phyloP scores from a whole-genome alignment of 805 yeast genomes.

The Millerago galiae region DNA sequence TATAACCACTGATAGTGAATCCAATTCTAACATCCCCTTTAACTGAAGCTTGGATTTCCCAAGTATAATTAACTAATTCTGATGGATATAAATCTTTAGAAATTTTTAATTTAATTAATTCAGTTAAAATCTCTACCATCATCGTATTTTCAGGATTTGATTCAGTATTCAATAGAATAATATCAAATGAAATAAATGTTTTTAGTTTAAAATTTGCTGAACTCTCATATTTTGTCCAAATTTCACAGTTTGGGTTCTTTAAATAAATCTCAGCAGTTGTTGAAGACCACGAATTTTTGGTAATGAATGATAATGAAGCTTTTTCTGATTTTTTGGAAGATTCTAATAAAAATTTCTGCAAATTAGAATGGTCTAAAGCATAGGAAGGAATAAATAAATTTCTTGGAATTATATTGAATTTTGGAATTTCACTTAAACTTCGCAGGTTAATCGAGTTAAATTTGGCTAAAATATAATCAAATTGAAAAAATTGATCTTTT shows the following conservation, averaged over 20 bases:
- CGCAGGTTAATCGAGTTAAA: conserved; percentile 6
- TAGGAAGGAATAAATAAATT: conserved; percentile 33
- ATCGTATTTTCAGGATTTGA: conserved; percentile 36
- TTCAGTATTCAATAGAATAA: conserved; percentile 27
- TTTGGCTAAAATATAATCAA: conserved; percentile 28
- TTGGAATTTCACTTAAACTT: conserved; percentile 6
- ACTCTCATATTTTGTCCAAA: conserved; percentile 45
- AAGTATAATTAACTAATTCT: conserved; percentile 47
- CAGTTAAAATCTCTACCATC: conserved; percentile 47
- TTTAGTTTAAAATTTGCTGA: conserved; percentile 25
- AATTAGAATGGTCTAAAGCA: conserved; percentile 22
- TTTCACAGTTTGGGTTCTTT: conserved; percentile 32
- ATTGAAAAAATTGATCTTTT: conserved; percentile 39
- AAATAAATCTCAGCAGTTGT: conserved; percentile 32
- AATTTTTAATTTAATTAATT: conserved; percentile 37
- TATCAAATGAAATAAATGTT: conserved; percentile 39
- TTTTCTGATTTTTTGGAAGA: conserved; percentile 22
- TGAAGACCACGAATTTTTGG: conserved; percentile 23
- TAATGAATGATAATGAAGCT: conserved; percentile 28
- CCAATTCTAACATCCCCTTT: conserved; percentile 49
- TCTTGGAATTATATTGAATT: conserved; percentile 9
- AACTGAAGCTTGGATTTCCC: conserved; percentile 49
- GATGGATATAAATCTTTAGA: conserved; percentile 43
- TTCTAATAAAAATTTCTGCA: conserved; percentile 22
- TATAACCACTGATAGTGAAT: conserved; percentile 50